Evolutionary conservation across 805 yeast species (phyloP), one percentile per base, ranked within the genome.

Genomic region (Metschnikowia colocasiae): DNA sequence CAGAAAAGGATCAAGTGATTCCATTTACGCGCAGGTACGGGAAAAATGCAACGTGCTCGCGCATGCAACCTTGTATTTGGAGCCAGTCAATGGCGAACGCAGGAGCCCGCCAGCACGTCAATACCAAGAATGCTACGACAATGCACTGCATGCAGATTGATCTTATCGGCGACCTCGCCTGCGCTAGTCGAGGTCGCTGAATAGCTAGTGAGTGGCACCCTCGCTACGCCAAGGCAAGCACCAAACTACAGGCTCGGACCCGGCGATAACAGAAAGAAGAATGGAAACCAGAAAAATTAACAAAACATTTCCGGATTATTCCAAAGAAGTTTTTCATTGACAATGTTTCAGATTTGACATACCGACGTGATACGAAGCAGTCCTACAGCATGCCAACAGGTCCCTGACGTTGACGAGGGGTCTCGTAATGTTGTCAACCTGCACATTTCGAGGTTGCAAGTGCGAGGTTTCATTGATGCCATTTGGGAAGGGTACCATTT

Each of bases 381-480:
- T 22, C 23, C 27, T 22, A 22, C 23, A 22, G 23, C 6, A 22
- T 4, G 6, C 23, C 6, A 22, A 10, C 3, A 4, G 30, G 30
- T 27, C n/a, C 30, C 30, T 18, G 22, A 9, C 35, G 22, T 32
- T 18, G 22, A 32, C 22, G 35, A 16, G 29, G 31, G 4, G 23
- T 34, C 23, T 18, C 23, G 12, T 19, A 12, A 13, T 13, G 10
- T 30, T 13, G 25, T 13, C 2, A 12, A 9, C 42, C 42, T 35
- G 34, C 35, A 29, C 33, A 9, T 6, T 3, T 2, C 26, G 25
- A 38, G 42, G 42, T 38, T 38, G 33, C 42, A 38, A 27, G 42
- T 19, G 42, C 42, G 42, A 38, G 33, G 41, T 38, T 29, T 30
- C 41, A 38, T 38, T 27, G 15, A 26, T n/a, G 35, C 20, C 35